Conservation (phyloP, 2,329 filamentous ascomycete genomes). For the Microdochium paspali region DNA sequence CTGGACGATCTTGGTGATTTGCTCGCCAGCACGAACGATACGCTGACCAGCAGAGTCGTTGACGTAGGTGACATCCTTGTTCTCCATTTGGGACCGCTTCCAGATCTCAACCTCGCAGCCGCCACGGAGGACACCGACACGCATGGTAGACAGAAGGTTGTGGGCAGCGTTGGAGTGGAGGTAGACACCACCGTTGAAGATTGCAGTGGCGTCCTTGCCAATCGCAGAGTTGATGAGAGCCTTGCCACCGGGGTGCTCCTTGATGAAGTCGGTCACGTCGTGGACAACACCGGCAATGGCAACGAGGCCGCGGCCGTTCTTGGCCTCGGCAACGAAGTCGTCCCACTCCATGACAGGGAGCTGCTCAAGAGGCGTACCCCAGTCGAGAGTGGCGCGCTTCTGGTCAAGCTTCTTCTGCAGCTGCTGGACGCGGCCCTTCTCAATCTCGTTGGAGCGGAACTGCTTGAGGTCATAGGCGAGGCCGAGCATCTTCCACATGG, state of each 20-base stretch:
- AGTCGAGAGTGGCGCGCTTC: constrained; percentile 53
- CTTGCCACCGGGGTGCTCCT: constrained; percentile 58
- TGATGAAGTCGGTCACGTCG: constrained; percentile 57
- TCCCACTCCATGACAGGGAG: constrained; percentile 37
- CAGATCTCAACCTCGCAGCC: constrained; percentile 61
- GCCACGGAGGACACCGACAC: constrained; percentile 56
- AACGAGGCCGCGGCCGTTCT: constrained; percentile 52
- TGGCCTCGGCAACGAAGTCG: constrained; percentile 53
- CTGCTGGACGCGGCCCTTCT: constrained; percentile 59
- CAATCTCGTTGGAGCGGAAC: constrained; percentile 59
- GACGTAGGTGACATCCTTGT: constrained; percentile 57
- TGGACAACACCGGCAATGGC: constrained; percentile 56
- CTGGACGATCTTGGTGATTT: constrained; percentile 65
- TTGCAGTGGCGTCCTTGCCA: constrained; percentile 58
- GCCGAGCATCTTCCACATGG: constrained; percentile 57
- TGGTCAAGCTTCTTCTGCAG: constrained; percentile 61
- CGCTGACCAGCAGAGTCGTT: constrained; percentile 61
- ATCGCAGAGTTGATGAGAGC: constrained; percentile 55
- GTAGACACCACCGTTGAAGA: constrained; percentile 63
- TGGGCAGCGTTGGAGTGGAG: constrained; percentile 59
- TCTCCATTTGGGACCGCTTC: constrained; percentile 58
- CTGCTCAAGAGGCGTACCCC: constrained; percentile 54
- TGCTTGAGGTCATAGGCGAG: constrained; percentile 60
- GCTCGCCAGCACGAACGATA: constrained; percentile 64
- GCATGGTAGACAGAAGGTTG: constrained; percentile 58